Conservation (phyloP, 148 eudicot genomes). For the Fagopyrum esculentum region DNA sequence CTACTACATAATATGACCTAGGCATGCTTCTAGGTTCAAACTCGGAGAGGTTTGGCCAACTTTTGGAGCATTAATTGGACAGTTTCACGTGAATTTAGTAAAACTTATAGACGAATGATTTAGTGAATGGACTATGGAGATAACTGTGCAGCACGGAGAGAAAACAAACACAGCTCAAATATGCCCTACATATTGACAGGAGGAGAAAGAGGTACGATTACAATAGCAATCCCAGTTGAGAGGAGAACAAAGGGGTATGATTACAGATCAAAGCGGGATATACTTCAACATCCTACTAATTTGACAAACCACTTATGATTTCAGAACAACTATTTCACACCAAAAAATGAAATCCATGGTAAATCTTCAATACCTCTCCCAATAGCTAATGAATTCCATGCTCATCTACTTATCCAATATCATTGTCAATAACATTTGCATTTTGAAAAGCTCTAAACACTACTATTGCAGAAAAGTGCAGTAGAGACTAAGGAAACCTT, state of each 20-base stretch:
- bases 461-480: background rate
- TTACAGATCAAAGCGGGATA: background rate
- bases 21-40: background rate
- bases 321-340: background rate
- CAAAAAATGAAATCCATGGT: background rate
- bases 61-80: no score
- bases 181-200: background rate
- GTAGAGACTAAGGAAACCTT: background rate
- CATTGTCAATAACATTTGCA: background rate
- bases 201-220: background rate
- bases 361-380: background rate
- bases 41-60: no score
- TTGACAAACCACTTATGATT: background rate
- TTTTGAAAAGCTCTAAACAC: background rate
- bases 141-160: background rate
- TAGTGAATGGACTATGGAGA: no score
- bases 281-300: background rate
- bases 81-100: no score
- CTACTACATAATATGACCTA: background rate
- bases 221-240: background rate
- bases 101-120: no score
- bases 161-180: background rate
- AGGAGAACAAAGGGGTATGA: background rate
- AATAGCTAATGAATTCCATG: background rate
- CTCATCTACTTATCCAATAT: background rate